Evolutionary conservation across 148 eudicot genomes (phyloP).

Genomic region (Diospyros lotus): DNA sequence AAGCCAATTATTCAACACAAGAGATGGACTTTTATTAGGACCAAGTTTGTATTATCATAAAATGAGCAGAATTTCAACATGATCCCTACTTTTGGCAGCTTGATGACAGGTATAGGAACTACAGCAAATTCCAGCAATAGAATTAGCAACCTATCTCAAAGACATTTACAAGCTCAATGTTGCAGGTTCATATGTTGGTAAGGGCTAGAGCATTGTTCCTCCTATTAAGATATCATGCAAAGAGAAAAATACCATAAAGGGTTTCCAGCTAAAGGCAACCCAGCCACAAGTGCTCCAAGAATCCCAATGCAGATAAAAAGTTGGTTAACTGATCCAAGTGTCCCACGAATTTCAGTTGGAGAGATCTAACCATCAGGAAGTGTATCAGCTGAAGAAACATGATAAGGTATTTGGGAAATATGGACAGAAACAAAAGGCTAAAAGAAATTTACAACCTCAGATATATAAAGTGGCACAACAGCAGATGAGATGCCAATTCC

Average conservation of each 20-base stretch:
- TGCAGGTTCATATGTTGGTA: background rate
- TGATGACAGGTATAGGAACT: background rate
- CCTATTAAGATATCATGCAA: slow-evolving; percentile 5
- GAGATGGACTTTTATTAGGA: background rate
- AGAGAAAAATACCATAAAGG: slow-evolving; percentile 65
- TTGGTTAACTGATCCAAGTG: slow-evolving; percentile 94
- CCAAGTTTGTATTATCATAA: background rate
- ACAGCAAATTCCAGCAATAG: background rate
- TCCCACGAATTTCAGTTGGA: slow-evolving; percentile 96
- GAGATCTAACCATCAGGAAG: slow-evolving; percentile 60
- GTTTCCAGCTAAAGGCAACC: slow-evolving; percentile 83
- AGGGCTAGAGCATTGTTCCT: background rate
- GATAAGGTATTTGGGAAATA: background rate
- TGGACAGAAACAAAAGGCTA: background rate
- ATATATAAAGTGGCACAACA: slow-evolving; percentile 84
- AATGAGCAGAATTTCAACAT: background rate
- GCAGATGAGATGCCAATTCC: slow-evolving; percentile 98
- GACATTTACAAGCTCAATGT: background rate
- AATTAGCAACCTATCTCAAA: slow-evolving; percentile 10
- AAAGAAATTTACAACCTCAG: slow-evolving; percentile 46
- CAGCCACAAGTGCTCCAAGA: slow-evolving; percentile 88
- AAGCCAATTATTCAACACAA: background rate
- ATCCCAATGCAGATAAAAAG: slow-evolving; percentile 87
- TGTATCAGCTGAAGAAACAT: slow-evolving; percentile 12
- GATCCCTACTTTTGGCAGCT: slow-evolving; percentile 3